These are phyloP conservation scores for Vigna unguiculata DNA, from an alignment of 306 rosid genomes.

Conservation along the genomic window DNA sequence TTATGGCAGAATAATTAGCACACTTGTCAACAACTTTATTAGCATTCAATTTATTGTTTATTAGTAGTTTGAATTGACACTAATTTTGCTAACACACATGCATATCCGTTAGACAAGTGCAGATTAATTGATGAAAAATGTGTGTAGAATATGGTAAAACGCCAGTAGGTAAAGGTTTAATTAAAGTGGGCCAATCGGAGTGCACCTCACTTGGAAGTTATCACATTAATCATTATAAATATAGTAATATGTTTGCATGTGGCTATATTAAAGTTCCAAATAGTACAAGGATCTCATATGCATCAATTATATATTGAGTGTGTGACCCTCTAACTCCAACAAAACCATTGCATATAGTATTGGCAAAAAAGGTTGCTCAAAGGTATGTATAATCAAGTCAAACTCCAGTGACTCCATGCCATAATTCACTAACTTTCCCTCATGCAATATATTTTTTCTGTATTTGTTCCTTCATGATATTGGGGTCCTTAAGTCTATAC, in stretches of 20 bases:
- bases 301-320: constrained; percentile 15
- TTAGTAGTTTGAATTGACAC: constrained; percentile 7
- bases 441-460: constrained; percentile 8
- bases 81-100: constrained; percentile 22
- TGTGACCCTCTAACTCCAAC: constrained; percentile 42
- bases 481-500: constrained; percentile 44
- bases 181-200: constrained; percentile 36
- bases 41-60: constrained; percentile 3
- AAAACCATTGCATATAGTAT: constrained; percentile 13
- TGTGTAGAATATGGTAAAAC: constrained; percentile 10
- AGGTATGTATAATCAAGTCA: constrained; percentile 37
- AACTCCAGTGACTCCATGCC: constrained; percentile 33
- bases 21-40: constrained; percentile 30
- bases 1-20: constrained; percentile 12
- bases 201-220: constrained; percentile 31
- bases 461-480: constrained; percentile 26
- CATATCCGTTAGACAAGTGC: constrained; percentile 23
- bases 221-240: constrained; percentile 30
- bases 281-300: constrained; percentile 35
- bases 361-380: constrained; percentile 38
- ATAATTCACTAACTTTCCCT: constrained; percentile 35
- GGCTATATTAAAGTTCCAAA: constrained; percentile 37
- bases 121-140: constrained; percentile 30
- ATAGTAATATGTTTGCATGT: constrained; percentile 45
- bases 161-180: constrained; percentile 14